Conservation (phyloP, 2,329 filamentous ascomycete species). For the Cladosporium halotolerans region DNA sequence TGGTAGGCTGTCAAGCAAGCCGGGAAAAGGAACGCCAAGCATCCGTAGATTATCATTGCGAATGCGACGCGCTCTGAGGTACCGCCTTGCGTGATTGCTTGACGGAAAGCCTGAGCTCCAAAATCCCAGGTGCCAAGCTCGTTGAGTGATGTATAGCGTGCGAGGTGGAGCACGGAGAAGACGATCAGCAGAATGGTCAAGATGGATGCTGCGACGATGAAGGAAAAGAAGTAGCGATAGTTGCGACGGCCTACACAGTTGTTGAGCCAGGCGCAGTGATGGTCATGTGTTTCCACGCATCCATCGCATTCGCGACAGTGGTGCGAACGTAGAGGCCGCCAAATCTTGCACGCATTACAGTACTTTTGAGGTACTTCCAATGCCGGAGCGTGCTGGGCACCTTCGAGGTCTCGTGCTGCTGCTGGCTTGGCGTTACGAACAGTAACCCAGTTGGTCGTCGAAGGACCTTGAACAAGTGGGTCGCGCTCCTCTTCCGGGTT, state of each 20-base stretch:
- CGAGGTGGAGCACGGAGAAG: constrained; percentile 72
- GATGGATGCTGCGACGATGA: constrained; percentile 72
- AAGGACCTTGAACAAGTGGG: constrained; percentile 71
- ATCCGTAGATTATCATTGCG: constrained; percentile 78
- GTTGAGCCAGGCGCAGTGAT: constrained; percentile 98
- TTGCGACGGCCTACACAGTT: constrained; percentile 96
- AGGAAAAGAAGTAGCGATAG: constrained; percentile 95
- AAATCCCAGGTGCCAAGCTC: background rate
- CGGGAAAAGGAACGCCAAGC: constrained; percentile 72
- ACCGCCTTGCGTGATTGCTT: constrained; percentile 44
- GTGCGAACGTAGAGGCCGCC: constrained; percentile 90
- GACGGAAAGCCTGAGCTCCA: constrained; percentile 56
- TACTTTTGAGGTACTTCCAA: constrained; percentile 99
- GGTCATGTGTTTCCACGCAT: constrained; percentile 93
- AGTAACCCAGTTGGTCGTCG: constrained; percentile 89
- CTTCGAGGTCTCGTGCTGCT: constrained; percentile 13
- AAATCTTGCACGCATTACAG: constrained; percentile 95
- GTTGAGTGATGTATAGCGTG: constrained; percentile 62
- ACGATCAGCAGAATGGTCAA: constrained; percentile 70
- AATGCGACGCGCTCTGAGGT: constrained; percentile 44
- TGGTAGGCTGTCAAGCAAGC: constrained; percentile 81
- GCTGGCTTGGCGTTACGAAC: constrained; percentile 41
- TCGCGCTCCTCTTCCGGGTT: constrained; percentile 64
- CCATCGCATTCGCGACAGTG: constrained; percentile 97
- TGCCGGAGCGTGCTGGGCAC: constrained; percentile 44